phyloP scores from a whole-genome alignment of 257 asterid species.

The Orobanche coerulescens region DNA sequence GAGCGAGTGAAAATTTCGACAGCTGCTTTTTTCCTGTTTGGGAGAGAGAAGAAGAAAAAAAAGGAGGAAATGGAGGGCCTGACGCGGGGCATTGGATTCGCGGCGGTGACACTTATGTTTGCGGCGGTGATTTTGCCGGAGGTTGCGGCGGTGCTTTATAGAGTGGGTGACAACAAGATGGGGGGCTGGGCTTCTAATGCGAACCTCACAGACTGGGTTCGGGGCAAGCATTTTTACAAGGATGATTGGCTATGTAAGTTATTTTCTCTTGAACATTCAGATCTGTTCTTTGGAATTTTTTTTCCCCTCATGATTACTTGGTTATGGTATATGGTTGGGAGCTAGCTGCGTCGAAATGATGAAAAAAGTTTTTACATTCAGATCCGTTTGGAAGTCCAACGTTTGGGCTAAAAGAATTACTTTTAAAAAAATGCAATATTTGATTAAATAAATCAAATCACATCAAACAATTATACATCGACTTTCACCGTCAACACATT shows the following conservation, averaged over 20 bases:
- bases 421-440: no score
- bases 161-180: constrained; percentile 32
- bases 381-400: no score
- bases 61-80: constrained; percentile 22
- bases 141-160: constrained; percentile 46
- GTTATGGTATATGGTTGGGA: background rate
- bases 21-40: background rate
- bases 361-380: background rate
- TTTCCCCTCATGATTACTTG: background rate
- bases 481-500: no score
- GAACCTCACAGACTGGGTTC: constrained; percentile 58
- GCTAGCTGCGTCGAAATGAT: background rate
- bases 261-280: constrained; percentile 19
- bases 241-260: constrained; percentile 74
- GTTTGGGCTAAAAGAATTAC: no score
- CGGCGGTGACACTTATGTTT: constrained; percentile 35
- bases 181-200: constrained; percentile 42
- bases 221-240: constrained; percentile 42
- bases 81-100: constrained; percentile 23
- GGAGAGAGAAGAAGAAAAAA: background rate
- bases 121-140: constrained; percentile 43
- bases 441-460: no score
- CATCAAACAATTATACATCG: no score
- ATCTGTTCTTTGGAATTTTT: constrained; percentile 19
- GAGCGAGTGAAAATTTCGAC: no score